phyloP scores from a whole-genome alignment of 805 yeast species.

The Jamesozyma gamospora region DNA sequence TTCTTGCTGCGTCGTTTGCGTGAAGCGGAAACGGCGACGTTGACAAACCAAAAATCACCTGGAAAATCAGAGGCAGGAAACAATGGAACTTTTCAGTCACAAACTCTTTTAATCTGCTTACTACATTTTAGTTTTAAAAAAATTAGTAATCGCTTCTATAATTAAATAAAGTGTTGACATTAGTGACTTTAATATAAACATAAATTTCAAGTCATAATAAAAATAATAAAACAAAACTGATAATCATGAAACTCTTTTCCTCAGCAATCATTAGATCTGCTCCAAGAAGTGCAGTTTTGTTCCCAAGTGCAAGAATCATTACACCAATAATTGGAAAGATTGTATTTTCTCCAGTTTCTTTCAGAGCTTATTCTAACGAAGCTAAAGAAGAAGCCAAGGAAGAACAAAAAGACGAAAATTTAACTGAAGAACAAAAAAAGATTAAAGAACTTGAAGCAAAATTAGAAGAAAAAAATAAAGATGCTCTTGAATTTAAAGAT shows the following conservation, averaged over 20 bases:
- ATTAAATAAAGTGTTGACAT: too few species aligned
- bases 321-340: background rate
- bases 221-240: background rate
- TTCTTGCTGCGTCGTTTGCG: too few species aligned
- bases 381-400: slow-evolving; percentile 14
- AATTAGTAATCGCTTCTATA: too few species aligned
- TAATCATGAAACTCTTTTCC: slow-evolving; percentile 2
- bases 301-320: background rate
- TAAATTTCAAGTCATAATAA: too few species aligned
- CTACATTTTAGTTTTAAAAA: too few species aligned
- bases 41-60: too few species aligned
- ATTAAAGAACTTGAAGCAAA: slow-evolving; percentile 40
- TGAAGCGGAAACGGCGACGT: too few species aligned
- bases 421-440: slow-evolving; percentile 19
- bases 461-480: slow-evolving; percentile 54
- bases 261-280: slow-evolving; percentile 1
- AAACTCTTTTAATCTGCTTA: too few species aligned
- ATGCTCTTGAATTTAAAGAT: slow-evolving; percentile 73
- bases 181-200: too few species aligned
- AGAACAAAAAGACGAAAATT: slow-evolving; percentile 8
- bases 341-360: background rate
- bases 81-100: too few species aligned
- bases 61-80: too few species aligned
- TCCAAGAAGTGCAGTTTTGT: slow-evolving; percentile 1
- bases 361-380: slow-evolving; percentile 22